Percentiles rank a stretch among this genome's conserved stretches.
Conservation (phyloP, 495 filamentous ascomycete genomes). For the Penicillium roqueforti region DNA sequence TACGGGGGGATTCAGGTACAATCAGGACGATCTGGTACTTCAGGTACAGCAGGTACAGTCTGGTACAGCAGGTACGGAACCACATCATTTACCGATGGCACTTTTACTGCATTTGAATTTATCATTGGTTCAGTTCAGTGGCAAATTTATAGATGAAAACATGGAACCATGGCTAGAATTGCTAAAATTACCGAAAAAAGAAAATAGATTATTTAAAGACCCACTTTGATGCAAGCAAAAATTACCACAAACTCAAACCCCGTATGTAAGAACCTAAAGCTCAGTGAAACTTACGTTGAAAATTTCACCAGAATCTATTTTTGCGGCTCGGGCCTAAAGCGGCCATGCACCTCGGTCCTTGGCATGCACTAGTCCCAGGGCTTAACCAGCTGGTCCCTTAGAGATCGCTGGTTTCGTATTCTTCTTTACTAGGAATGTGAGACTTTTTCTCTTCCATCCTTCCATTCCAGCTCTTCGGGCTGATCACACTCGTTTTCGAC, state of each 20-base stretch:
- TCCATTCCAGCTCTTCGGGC: constrained; percentile 8
- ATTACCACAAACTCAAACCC: not conserved
- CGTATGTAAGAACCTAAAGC: not conserved
- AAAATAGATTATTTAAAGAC: not conserved
- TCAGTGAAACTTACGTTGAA: not conserved
- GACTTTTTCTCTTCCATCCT: not conserved
- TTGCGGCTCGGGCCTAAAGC: not conserved
- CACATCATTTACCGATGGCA: not conserved
- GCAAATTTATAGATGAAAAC: not conserved
- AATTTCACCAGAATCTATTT: constrained; percentile 1
- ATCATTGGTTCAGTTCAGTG: not conserved
- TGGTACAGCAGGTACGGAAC: too few species aligned
- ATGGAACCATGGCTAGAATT: not conserved
- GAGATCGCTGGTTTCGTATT: not conserved
- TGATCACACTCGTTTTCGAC: constrained; percentile 18
- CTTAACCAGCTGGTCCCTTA: constrained; percentile 1
- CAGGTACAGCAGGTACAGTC: not conserved
- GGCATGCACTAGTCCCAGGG: constrained; percentile 6
- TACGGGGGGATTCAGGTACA: not conserved
- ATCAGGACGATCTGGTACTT: too few species aligned
- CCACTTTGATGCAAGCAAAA: not conserved
- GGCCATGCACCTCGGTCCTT: constrained; percentile 1
- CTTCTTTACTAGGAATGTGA: not conserved
- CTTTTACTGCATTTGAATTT: not conserved
- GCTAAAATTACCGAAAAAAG: not conserved